Base-by-base conservation (phyloP, 805 yeast genomes). In the Myxozyma udenii region DNA sequence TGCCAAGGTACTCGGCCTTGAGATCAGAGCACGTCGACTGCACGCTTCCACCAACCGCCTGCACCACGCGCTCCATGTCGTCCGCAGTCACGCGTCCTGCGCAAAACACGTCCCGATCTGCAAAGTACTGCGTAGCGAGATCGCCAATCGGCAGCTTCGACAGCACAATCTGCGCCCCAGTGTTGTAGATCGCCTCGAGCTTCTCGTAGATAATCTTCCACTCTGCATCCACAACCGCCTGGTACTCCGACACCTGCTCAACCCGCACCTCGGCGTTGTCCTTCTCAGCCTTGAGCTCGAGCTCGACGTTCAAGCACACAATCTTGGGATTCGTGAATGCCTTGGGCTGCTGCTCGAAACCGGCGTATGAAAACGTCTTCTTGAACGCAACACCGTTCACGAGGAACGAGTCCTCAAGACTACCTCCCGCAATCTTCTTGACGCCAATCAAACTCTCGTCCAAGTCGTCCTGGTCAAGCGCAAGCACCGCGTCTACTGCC, bases 251-350 rank as follows among this genome's bases (percentile, higher is more conserved):
- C 50, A 93, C 97, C 68, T 89, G 85, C 64, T 87, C 95, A 45
- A 93, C 93, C 62, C 98, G 81, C 30, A 93, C 98, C 75, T 93
- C 98, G 7, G 98, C 98, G 67, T 93, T 93, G 70, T 93, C 98
- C 74, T 89, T 91, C 74, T 93, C 98, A 1, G 98, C 98, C 73
- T 93, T 93, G 66, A 93, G 80, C 74, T 93, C 98, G 61, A 93
- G 78, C 69, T 93, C 98, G 37, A 93, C 90, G 66, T 93, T 93
- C 65, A 93, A 76, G 62, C 83, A 80, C 51, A 93, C 74, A 58
- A 93, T 81, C 69, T 84, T 87, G 42, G 98, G 96, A 68, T 87
- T 75, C 18, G 64, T 63, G 68, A 93, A 88, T 46, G 68, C 71
- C 71, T 93, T 93, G 46, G 98, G 98, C 71, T 93, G 98, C 74